Evolutionary conservation across 306 rosid species (phyloP).

Genomic region (Acacia confusa): DNA sequence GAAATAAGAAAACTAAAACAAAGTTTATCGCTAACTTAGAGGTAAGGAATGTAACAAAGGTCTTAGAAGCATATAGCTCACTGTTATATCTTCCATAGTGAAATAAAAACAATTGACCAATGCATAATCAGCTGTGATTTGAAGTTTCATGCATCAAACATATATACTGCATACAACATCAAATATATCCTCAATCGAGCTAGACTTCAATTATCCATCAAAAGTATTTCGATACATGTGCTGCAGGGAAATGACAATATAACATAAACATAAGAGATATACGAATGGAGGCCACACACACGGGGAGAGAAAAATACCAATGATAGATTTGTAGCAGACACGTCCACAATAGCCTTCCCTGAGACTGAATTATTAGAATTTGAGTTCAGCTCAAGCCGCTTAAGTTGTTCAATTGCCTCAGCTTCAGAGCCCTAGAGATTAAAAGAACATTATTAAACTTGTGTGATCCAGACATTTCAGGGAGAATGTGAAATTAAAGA

Average conservation of each 20-base stretch:
- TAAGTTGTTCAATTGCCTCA: constrained; percentile 73
- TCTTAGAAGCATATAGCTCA: constrained; percentile 24
- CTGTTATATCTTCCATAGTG: not conserved
- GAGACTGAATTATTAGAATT: constrained; percentile 57
- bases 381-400: constrained; percentile 65
- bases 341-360: constrained; percentile 69
- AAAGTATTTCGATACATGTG: constrained; percentile 28
- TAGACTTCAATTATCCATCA: constrained; percentile 23
- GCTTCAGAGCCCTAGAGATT: constrained; percentile 73
- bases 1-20: constrained; percentile 28
- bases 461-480: constrained; percentile 4
- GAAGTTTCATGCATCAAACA: not conserved
- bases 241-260: constrained; percentile 26
- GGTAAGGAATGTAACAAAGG: constrained; percentile 28
- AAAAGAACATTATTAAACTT: constrained; percentile 31
- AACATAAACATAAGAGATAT: constrained; percentile 31
- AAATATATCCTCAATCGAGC: constrained; percentile 4
- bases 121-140: not conserved
- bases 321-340: constrained; percentile 55
- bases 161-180: not conserved
- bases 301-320: constrained; percentile 47
- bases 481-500: constrained; percentile 10
- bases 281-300: not conserved
- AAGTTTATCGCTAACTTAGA: constrained; percentile 34
- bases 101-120: not conserved